phyloP scores from a whole-genome alignment of 2,329 filamentous ascomycete genomes.

The Raffaelea arxii region DNA sequence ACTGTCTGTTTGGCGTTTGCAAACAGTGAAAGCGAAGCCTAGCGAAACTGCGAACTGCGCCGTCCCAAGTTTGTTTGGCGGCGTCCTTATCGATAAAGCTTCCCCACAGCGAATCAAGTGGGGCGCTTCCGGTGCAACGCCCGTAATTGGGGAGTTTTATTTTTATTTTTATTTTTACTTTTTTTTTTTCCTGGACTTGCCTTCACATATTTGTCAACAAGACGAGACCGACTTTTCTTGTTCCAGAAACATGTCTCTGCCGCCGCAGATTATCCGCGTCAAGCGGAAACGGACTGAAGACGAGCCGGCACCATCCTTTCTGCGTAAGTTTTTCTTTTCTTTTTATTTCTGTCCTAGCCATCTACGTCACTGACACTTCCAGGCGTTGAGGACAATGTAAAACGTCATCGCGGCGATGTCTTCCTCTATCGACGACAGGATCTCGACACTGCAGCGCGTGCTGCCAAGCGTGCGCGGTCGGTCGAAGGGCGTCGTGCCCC shows the following conservation, averaged over 20 bases:
- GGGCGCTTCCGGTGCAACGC: too few relatives aligned
- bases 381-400: constrained; percentile 37
- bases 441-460: constrained; percentile 11
- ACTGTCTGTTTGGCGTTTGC: neutral
- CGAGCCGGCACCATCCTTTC: constrained; percentile 46
- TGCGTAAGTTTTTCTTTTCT: constrained; percentile 22
- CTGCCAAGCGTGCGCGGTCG: constrained; percentile 5
- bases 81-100: constrained; percentile 3
- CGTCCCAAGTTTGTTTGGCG: neutral
- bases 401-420: constrained; percentile 41
- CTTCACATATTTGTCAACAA: too few relatives aligned
- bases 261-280: constrained; percentile 48
- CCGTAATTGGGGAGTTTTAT: too few relatives aligned
- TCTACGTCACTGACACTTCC: constrained; percentile 1
- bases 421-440: constrained; percentile 49
- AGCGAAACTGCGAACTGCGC: neutral
- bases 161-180: too few relatives aligned
- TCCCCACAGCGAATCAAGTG: too few relatives aligned
- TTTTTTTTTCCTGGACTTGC: too few relatives aligned
- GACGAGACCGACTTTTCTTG: too few relatives aligned
- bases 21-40: neutral
- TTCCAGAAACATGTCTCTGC: constrained; percentile 45
- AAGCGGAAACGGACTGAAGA: constrained; percentile 50
- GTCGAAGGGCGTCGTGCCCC: too few relatives aligned
- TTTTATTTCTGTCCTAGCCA: neutral